These are phyloP conservation scores for Neonectria neomacrospora DNA, from an alignment of 2,329 filamentous ascomycete species.

Conservation along the genomic window DNA sequence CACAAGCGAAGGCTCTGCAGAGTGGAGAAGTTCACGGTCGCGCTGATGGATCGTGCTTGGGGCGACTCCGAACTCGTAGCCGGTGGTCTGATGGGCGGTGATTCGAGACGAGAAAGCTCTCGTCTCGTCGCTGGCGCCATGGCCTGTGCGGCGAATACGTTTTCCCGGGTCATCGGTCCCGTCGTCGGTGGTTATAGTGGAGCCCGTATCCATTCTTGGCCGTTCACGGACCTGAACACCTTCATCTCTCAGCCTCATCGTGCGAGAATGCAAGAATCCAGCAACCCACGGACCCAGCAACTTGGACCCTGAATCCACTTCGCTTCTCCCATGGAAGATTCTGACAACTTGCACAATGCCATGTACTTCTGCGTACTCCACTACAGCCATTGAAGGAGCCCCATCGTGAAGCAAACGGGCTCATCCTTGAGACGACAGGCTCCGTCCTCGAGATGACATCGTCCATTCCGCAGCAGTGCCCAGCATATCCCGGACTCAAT, in stretches of 20 bases:
- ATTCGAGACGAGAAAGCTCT: slow-evolving; percentile 1
- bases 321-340: slow-evolving; percentile 11
- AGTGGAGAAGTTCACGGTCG: not conserved
- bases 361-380: slow-evolving; percentile 15
- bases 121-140: slow-evolving; percentile 3
- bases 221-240: too few species aligned
- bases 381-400: slow-evolving; percentile 1
- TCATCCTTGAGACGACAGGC: not conserved
- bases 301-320: slow-evolving; percentile 8
- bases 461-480: not conserved
- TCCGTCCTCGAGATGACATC: slow-evolving; percentile 7
- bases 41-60: not conserved
- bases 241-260: slow-evolving; percentile 23
- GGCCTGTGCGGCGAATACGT: slow-evolving; percentile 29
- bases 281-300: slow-evolving; percentile 16
- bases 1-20: not conserved
- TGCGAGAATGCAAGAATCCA: slow-evolving; percentile 5
- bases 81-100: slow-evolving; percentile 20
- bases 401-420: slow-evolving; percentile 7
- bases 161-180: slow-evolving; percentile 16
- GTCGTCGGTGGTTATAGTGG: slow-evolving; percentile 18
- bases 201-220: too few species aligned
- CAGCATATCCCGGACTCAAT: slow-evolving; percentile 14
- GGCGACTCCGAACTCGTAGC: not conserved
- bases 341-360: slow-evolving; percentile 8